Percentiles rank a stretch among this genome's conserved stretches.
These are phyloP conservation scores for Pichia sp. DNA, from an alignment of 1,139 yeast genomes.

Conservation along the genomic window DNA sequence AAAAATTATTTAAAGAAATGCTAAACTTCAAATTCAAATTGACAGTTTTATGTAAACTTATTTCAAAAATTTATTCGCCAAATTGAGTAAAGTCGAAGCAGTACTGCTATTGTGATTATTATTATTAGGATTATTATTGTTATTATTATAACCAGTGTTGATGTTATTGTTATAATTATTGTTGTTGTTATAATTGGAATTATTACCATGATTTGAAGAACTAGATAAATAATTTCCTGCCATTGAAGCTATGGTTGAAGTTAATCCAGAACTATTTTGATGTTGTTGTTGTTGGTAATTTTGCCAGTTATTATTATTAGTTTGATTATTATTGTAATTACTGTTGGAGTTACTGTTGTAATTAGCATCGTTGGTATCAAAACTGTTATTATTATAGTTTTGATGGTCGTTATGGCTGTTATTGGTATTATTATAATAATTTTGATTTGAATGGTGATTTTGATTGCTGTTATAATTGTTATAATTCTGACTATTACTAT, in stretches of 20 bases:
- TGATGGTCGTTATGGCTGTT: background rate
- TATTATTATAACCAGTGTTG: background rate
- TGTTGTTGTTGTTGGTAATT: background rate
- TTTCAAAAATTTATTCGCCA: slow-evolving; percentile 11
- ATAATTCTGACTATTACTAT: background rate
- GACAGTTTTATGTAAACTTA: background rate
- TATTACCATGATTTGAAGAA: background rate
- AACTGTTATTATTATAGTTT: slow-evolving; percentile 1
- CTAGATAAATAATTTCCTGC: background rate
- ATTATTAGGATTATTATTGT: slow-evolving; percentile 1
- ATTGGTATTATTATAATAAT: no score
- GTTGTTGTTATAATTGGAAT: background rate
- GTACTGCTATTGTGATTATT: background rate
- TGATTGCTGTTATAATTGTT: background rate
- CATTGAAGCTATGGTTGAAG: background rate
- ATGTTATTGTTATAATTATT: background rate
- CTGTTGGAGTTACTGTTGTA: no score
- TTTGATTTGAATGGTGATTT: no score
- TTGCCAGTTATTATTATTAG: background rate
- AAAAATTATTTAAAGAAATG: no score
- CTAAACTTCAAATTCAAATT: no score
- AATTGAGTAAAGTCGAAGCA: slow-evolving; percentile 9
- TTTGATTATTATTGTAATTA: background rate
- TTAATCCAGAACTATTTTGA: background rate
- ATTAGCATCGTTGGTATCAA: no score